A percentile compares a stretch with the other conserved stretches of the same genome.
These are phyloP conservation scores for Pisolithus sp. DNA, from an alignment of 768 basidiomycete species.

Conservation along the genomic window DNA sequence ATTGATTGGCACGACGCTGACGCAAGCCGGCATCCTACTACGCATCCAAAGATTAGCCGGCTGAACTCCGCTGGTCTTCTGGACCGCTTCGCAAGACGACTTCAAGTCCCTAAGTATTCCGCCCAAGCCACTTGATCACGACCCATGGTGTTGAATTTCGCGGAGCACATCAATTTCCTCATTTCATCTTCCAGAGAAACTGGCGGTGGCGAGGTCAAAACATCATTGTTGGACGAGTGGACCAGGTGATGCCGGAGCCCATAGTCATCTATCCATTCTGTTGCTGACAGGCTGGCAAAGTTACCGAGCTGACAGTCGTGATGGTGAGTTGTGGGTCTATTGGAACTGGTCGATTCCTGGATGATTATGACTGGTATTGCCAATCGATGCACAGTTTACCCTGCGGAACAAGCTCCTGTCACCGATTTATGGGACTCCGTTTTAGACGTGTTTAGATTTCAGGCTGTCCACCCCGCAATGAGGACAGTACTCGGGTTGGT, in stretches of 20 bases:
- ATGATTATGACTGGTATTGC: neutral
- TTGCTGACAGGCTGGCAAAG: conserved; percentile 12
- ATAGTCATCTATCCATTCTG: conserved; percentile 2
- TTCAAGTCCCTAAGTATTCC: too few relatives aligned
- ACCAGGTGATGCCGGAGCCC: conserved; percentile 12
- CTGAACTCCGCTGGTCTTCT: too few relatives aligned
- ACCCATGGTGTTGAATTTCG: conserved; percentile 18
- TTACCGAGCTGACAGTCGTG: conserved; percentile 7
- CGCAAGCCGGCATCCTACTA: too few relatives aligned
- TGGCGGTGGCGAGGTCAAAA: conserved; percentile 8
- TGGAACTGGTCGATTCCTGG: neutral
- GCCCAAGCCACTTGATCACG: too few relatives aligned
- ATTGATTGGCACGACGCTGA: too few relatives aligned
- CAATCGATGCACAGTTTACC: conserved; percentile 13
- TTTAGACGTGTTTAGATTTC: conserved; percentile 24
- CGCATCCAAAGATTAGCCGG: too few relatives aligned
- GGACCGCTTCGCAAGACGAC: too few relatives aligned
- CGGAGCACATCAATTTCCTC: conserved; percentile 16
- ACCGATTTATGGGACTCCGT: conserved; percentile 26
- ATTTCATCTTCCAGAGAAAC: conserved; percentile 5
- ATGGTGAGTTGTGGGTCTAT: conserved; percentile 9
- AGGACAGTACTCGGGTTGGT: conserved; percentile 15
- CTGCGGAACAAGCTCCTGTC: conserved; percentile 6
- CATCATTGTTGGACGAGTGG: conserved; percentile 17
- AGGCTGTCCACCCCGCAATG: conserved; percentile 1